Conservation (phyloP, 768 basidiomycete genomes). For the Leccinellum albellum region DNA sequence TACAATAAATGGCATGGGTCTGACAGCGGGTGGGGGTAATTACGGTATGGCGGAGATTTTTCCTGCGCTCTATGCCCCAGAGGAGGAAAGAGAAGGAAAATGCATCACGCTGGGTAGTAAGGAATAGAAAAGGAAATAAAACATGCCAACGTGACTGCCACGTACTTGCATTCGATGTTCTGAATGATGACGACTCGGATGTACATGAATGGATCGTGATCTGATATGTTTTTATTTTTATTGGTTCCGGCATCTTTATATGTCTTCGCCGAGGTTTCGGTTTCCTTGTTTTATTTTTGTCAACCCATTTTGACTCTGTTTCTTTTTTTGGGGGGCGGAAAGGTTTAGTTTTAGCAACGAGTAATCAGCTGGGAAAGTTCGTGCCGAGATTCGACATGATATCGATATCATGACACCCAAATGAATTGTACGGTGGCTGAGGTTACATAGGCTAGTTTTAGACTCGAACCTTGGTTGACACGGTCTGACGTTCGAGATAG, state of each 20-base stretch:
- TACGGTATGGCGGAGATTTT: conserved; percentile 21
- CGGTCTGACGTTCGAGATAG: background rate
- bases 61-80: conserved; percentile 25
- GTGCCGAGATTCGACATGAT: background rate
- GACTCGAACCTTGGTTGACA: background rate
- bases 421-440: background rate
- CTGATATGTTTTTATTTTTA: background rate
- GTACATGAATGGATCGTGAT: conserved; percentile 14
- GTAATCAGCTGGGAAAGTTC: background rate
- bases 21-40: conserved; percentile 14
- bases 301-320: background rate
- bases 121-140: background rate
- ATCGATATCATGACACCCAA: background rate
- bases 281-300: background rate
- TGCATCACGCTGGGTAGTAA: background rate
- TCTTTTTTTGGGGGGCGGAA: background rate
- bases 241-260: background rate
- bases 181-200: background rate
- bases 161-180: background rate
- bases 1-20: background rate
- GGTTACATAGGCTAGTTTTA: background rate
- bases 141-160: conserved; percentile 15
- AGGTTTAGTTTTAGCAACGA: background rate
- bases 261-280: background rate
- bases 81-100: background rate